Base-by-base conservation (phyloP, 352 stramenopile genomes). In the Hyaloperonospora brassicae region DNA sequence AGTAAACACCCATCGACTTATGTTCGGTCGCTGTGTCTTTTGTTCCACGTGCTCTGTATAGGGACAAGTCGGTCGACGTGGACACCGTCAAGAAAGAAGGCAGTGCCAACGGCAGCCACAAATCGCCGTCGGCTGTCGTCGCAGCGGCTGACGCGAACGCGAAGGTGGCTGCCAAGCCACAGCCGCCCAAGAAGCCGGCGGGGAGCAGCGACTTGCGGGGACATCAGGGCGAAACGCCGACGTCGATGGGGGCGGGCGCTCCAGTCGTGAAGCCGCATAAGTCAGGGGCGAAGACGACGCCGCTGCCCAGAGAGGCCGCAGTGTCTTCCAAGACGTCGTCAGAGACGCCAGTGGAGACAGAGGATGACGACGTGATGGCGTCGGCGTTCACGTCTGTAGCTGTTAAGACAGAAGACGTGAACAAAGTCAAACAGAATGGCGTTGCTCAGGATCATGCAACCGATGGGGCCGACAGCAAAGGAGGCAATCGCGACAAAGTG, bases 191-290 rank as follows among this genome's bases (percentile, higher is more conserved):
- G 41, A 62, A 63, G n/a, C 50, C 43, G 0, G 50, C 61, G 47
- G 60, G 76, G 52, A 79, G 42, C 43, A 65, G 80, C 23, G 73
- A 85, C 45, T 36, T 87, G 23, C 61, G 84, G 11, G 68, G 68
- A 8, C 44, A 81, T 10, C 56, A 79, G 38, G 69, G 79, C 14
- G 68, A 68, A 36, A 40, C 55, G 12, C 55, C 55, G 25, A 68
- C 66, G 22, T 51, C 63, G 1, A 30, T 62, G 14, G 10, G 22
- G n/a, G 14, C 5, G 22, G 14, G 2, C 34, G 41, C 54, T 47
- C 31, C 44, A 31, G 47, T 61, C 24, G 49, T 64, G 47, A 61
- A 54, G 13, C 50, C 51, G 7, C 9, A 41, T 14, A 75, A 75
- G 30, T 35, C 51, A 12, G 1, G 24, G 22, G 13, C 47, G 17